Base-by-base conservation (phyloP, 2,329 filamentous ascomycete genomes). In the Ophiostoma sp. region DNA sequence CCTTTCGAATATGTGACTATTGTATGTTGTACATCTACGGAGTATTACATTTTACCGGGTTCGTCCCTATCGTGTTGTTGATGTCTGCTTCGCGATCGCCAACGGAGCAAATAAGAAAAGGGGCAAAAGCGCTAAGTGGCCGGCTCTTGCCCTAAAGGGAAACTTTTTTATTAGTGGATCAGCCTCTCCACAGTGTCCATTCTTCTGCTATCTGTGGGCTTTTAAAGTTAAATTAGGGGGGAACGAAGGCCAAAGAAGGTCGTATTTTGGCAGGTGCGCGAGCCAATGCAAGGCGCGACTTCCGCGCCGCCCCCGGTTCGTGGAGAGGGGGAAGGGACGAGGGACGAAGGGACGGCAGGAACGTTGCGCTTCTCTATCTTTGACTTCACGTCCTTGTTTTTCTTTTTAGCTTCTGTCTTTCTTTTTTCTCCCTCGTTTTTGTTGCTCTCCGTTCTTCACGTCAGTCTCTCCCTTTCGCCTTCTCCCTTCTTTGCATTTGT, bases 161-260 rank as follows among this genome's bases (percentile, higher is more conserved):
- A 52, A 33, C 45, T 69, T 36, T 50, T 69, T 69, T 69, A 69
- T 69, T 69, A 33, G 42, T 68, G 42, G 64, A 69, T 52, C 45
- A 17, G 9, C 9, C 28, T 55, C 66, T 33, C 42, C 64, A 50
- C 64, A 11, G 36, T 39, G 59, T 17, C 59, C 59, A 42, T 64
- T 64, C 59, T 64, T 25, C 36, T 68, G 64, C 25, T 48, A 12
- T 68, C 64, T 22, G 66, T 45, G 15, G 12, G 36, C 61, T 42
- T 70, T 57, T 70, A 59, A 22, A 70, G 69, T 70, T 70, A 59
- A 70, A 70, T 55, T 70, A 55, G 52, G 69, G 69, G 69, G 28
- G 55, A 15, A 36, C 3, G 17, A 50, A 6, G 45, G 45, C 12
- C 15, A 15, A n/a, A 28, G 42, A 50, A 33, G 22, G 64, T 48